Percentiles rank a stretch among this genome's conserved stretches.
Evolutionary conservation across 371 early-diverging fungal species (phyloP).

Genomic region (Mortierella sp.): DNA sequence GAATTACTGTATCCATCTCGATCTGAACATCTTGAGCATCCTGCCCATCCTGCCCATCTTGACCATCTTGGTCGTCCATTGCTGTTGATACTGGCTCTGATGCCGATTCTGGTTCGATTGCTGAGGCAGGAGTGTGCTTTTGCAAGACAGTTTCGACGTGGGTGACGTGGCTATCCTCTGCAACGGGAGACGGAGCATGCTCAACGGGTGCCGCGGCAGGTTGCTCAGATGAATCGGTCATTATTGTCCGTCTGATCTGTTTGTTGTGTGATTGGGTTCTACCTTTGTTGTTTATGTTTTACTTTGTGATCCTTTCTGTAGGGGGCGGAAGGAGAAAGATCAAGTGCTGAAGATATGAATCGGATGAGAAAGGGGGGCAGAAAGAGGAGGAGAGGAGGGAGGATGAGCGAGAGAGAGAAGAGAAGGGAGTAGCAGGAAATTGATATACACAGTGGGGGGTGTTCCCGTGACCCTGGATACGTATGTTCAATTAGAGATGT

Average conservation of each 20-base stretch:
- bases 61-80: neutral
- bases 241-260: no score
- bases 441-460: no score
- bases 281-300: no score
- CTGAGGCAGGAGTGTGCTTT: neutral
- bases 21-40: no score
- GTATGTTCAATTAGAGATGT: no score
- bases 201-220: neutral
- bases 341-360: neutral
- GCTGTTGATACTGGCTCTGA: neutral
- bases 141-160: neutral
- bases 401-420: no score
- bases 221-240: neutral
- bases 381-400: neutral
- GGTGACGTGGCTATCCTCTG: neutral
- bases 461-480: no score
- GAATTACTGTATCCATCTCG: no score
- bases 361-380: no score
- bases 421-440: no score
- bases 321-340: neutral
- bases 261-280: no score
- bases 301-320: neutral
- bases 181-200: neutral
- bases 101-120: neutral
- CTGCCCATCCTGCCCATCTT: no score